Evolutionary conservation across 257 asterid genomes (phyloP).

Genomic region (Gentiana macrophylla): DNA sequence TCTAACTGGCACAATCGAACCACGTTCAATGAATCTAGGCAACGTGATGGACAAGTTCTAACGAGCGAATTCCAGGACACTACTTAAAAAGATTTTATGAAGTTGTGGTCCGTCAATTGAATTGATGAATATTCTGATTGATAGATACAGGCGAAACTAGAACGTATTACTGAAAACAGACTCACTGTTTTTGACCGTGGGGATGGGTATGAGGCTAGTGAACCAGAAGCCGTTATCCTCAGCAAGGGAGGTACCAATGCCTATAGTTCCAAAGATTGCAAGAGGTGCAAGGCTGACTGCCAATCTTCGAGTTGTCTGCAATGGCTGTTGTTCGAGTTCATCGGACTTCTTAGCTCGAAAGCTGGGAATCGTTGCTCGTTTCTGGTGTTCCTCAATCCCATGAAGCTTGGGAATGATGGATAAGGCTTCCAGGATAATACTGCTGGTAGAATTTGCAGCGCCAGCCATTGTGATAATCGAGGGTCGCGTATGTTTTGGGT

Average conservation of each 20-base stretch:
- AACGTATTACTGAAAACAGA: background rate
- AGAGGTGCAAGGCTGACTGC: slow-evolving; percentile 37
- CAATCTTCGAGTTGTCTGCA: slow-evolving; percentile 31
- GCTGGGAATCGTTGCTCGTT: slow-evolving; percentile 12
- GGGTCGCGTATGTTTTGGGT: too few relatives aligned
- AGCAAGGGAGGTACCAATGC: slow-evolving; percentile 28
- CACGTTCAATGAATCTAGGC: too few relatives aligned
- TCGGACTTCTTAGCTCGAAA: slow-evolving; percentile 14
- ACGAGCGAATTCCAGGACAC: too few relatives aligned
- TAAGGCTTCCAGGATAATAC: slow-evolving; percentile 24
- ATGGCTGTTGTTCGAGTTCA: slow-evolving; percentile 12
- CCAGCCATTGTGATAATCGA: slow-evolving; percentile 17
- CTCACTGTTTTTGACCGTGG: slow-evolving; percentile 40
- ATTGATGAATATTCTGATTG: too few relatives aligned
- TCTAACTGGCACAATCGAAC: too few relatives aligned
- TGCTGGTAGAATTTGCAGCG: slow-evolving; percentile 15
- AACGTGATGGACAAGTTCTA: too few relatives aligned
- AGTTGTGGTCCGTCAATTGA: too few relatives aligned
- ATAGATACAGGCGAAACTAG: too few relatives aligned
- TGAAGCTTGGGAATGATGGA: slow-evolving; percentile 22
- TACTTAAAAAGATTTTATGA: too few relatives aligned
- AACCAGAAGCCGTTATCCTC: slow-evolving; percentile 65
- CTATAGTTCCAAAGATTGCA: slow-evolving; percentile 25
- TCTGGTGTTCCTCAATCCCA: slow-evolving; percentile 6
- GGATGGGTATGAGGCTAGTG: slow-evolving; percentile 49